Conservation (phyloP, 805 yeast genomes). For the Yamadazyma paraphyllophila region DNA sequence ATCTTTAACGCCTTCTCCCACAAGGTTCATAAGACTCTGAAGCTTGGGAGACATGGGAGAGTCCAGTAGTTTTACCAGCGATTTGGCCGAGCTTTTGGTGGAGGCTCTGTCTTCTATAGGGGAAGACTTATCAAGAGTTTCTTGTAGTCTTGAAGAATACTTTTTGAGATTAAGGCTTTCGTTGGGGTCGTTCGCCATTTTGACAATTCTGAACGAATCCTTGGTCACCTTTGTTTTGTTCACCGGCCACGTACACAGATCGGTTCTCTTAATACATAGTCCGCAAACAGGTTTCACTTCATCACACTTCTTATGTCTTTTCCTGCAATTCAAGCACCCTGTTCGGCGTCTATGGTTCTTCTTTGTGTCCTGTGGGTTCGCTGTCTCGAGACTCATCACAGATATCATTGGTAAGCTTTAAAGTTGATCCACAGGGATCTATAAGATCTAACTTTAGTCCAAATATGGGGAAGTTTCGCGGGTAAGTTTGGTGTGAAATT, state of each 20-base stretch:
- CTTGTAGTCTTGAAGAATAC: conserved; percentile 9
- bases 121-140: conserved; percentile 8
- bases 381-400: no score
- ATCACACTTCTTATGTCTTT: conserved; percentile 18
- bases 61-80: neutral
- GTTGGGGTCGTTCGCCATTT: conserved; percentile 1
- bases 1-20: neutral
- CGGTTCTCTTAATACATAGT: conserved; percentile 12
- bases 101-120: neutral
- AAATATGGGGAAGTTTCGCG: no score
- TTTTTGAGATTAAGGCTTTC: conserved; percentile 1
- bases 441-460: no score
- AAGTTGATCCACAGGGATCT: no score
- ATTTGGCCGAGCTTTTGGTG: neutral
- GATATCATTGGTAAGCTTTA: no score
- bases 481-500: no score
- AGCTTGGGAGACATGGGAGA: conserved; percentile 8
- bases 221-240: conserved; percentile 8
- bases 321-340: conserved; percentile 18
- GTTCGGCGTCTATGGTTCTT: conserved; percentile 13
- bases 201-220: conserved; percentile 10
- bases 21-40: conserved; percentile 10
- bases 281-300: conserved; percentile 17
- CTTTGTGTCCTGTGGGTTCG: neutral
- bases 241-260: conserved; percentile 14